Percentiles rank a stretch among this genome's conserved stretches.
Evolutionary conservation across 225 moss, liverwort and hornwort species (phyloP).

Genomic region (Antitrichia curtipendula): DNA sequence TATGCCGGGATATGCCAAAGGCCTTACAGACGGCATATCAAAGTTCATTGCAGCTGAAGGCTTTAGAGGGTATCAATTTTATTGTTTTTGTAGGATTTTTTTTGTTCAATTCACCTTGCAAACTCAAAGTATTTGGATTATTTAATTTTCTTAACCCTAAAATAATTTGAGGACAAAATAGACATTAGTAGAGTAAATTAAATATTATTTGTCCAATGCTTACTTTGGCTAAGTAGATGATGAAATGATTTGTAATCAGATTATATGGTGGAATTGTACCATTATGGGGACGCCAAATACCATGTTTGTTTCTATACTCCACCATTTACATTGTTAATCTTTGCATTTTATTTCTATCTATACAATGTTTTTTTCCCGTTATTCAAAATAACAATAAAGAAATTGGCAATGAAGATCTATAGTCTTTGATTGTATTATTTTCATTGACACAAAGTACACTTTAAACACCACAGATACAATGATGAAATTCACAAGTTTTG

Average conservation of each 20-base stretch:
- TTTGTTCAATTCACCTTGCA: neutral
- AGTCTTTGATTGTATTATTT: neutral
- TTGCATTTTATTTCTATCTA: neutral
- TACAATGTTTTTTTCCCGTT: neutral
- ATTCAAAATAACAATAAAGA: neutral
- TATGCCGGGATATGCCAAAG: conserved; percentile 62
- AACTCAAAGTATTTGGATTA: neutral
- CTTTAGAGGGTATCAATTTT: conserved; percentile 27
- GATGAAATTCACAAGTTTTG: conserved; percentile 96
- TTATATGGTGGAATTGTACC: conserved; percentile 74
- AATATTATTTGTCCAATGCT: neutral
- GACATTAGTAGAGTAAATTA: neutral
- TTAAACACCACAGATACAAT: conserved; percentile 44
- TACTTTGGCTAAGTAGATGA: neutral
- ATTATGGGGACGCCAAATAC: conserved; percentile 92
- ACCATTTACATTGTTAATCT: neutral
- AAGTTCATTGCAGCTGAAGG: conserved; percentile 64
- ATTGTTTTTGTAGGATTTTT: neutral
- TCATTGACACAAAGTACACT: neutral
- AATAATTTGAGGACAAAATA: neutral
- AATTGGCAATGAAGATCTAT: too few relatives aligned
- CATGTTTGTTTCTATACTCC: conserved; percentile 24
- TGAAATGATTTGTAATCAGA: neutral
- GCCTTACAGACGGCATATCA: conserved; percentile 55
- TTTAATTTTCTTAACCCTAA: neutral